phyloP scores from a whole-genome alignment of 2,329 filamentous ascomycete species.

The Phyllosticta paracitricarpa region DNA sequence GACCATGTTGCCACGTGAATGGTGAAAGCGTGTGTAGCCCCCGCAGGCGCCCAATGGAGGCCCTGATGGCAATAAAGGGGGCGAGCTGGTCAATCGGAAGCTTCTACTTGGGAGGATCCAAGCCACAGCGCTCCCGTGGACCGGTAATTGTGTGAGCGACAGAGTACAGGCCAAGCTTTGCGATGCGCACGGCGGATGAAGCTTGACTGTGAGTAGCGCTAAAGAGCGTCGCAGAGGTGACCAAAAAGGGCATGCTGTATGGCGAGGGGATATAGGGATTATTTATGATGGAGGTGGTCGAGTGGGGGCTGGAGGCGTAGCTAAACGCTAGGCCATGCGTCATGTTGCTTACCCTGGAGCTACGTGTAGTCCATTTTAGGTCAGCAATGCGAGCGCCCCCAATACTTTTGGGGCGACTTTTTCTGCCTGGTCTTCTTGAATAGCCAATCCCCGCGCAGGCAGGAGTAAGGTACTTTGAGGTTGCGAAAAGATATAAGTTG shows the following conservation, averaged over 20 bases:
- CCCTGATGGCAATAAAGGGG: neutral
- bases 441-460: neutral
- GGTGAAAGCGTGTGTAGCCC: neutral
- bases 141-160: neutral
- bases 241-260: slow-evolving; percentile 7
- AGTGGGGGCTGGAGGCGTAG: neutral
- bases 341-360: neutral
- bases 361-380: neutral
- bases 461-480: neutral
- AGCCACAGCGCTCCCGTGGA: neutral
- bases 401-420: neutral
- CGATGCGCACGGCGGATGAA: neutral
- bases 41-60: neutral
- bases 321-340: neutral
- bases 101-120: neutral
- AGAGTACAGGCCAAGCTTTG: neutral
- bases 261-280: neutral
- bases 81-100: neutral
- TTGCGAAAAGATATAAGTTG: neutral
- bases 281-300: neutral
- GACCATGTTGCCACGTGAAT: neutral
- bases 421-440: neutral
- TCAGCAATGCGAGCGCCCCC: neutral
- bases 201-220: neutral
- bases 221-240: slow-evolving; percentile 1